These are phyloP conservation scores for Oryza nivara DNA, from an alignment of 176 grass and related monocot genomes.

Conservation along the genomic window DNA sequence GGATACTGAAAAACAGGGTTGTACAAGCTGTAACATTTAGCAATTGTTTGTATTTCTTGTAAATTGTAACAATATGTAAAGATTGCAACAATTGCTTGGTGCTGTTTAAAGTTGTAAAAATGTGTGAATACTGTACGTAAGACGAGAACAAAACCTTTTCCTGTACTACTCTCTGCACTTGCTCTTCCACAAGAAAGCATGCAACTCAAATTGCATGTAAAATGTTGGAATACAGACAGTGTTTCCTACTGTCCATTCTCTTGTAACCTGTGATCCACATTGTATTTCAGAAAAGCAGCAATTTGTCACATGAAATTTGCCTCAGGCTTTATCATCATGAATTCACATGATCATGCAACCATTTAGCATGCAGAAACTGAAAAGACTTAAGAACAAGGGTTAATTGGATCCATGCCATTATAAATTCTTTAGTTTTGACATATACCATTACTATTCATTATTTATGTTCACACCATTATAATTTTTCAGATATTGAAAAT, in stretches of 20 bases:
- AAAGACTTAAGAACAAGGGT: too few relatives aligned
- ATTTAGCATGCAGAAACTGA: background rate
- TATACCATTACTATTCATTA: too few relatives aligned
- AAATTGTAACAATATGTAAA: constrained; percentile 25
- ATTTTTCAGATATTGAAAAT: too few relatives aligned
- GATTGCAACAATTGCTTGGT: background rate
- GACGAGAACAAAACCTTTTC: background rate
- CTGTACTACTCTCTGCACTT: background rate
- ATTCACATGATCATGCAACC: background rate
- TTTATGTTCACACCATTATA: too few relatives aligned
- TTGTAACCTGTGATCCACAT: background rate
- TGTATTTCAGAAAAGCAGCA: background rate
- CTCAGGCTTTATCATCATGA: too few relatives aligned
- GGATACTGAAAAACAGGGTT: constrained; percentile 15
- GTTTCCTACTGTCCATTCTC: background rate
- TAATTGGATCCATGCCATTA: too few relatives aligned
- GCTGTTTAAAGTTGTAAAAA: background rate
- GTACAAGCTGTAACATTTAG: constrained; percentile 17
- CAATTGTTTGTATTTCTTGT: constrained; percentile 13
- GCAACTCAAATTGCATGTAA: background rate
- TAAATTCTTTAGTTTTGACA: too few relatives aligned
- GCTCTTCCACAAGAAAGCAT: background rate
- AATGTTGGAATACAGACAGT: background rate
- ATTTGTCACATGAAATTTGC: background rate
- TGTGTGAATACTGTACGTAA: constrained; percentile 16